Conservation (phyloP, 192 early-diverging fungal species). For the Coemansia asiatica region DNA sequence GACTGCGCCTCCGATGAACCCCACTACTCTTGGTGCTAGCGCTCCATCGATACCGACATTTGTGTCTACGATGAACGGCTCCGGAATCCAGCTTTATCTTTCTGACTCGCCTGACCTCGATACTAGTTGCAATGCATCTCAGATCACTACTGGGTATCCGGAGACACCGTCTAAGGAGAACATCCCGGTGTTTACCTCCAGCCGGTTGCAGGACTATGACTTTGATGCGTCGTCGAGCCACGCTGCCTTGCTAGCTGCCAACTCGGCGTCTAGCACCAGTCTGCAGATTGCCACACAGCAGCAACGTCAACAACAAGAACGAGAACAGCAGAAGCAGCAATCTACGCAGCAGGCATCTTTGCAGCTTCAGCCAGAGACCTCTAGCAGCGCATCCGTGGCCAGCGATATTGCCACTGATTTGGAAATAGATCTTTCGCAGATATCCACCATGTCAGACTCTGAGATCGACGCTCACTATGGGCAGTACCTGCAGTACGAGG, state of each 20-base stretch:
- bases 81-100: conserved; percentile 36
- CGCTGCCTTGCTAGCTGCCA: conserved; percentile 1
- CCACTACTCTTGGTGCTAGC: conserved; percentile 27
- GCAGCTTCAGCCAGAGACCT: conserved; percentile 1
- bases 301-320: background rate
- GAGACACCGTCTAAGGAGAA: conserved; percentile 56
- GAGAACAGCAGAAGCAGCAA: background rate
- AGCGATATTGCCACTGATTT: conserved; percentile 6
- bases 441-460: conserved; percentile 26
- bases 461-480: conserved; percentile 37
- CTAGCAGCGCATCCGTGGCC: background rate
- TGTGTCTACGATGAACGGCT: conserved; percentile 1
- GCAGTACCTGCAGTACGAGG: conserved; percentile 38
- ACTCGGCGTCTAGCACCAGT: background rate
- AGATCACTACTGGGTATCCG: conserved; percentile 24
- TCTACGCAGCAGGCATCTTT: background rate
- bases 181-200: conserved; percentile 35
- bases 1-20: conserved; percentile 54
- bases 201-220: conserved; percentile 10
- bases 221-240: conserved; percentile 8
- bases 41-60: conserved; percentile 11
- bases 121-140: conserved; percentile 38
- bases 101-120: conserved; percentile 24
- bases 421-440: conserved; percentile 24
- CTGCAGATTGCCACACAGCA: background rate